Evolutionary conservation across 1,284 basidiomycete species (phyloP).

Genomic region (Microbotryomycetes sp.): DNA sequence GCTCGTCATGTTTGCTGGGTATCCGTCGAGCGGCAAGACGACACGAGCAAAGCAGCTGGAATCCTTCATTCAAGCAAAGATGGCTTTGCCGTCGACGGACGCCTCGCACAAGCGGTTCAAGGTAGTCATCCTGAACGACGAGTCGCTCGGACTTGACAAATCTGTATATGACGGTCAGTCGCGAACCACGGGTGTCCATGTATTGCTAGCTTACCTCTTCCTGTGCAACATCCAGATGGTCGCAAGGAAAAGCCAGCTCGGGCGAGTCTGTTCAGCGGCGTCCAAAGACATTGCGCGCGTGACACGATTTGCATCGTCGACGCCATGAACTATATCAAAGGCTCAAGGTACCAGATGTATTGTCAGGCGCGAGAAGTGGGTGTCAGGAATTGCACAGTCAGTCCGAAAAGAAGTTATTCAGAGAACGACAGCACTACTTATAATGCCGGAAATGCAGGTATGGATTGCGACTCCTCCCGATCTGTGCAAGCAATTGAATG

Average conservation of each 20-base stretch:
- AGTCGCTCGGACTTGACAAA: constrained; percentile 58
- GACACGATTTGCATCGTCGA: constrained; percentile 83
- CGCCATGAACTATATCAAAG: constrained; percentile 90
- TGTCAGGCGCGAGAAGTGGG: constrained; percentile 86
- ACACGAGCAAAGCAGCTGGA: constrained; percentile 62
- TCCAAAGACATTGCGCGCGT: constrained; percentile 63
- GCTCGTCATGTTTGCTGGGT: constrained; percentile 86
- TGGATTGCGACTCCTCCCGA: constrained; percentile 69
- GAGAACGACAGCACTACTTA: not conserved
- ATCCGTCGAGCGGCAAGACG: constrained; percentile 80
- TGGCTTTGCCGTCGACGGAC: constrained; percentile 44
- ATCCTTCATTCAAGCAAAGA: constrained; percentile 52
- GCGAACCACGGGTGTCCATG: too few species aligned
- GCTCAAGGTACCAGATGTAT: constrained; percentile 92
- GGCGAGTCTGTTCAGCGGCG: constrained; percentile 74
- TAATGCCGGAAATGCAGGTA: constrained; percentile 35
- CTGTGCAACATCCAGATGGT: too few species aligned
- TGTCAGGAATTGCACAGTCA: constrained; percentile 76
- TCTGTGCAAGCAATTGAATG: constrained; percentile 70
- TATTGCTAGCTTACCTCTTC: too few species aligned
- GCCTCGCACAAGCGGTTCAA: constrained; percentile 52
- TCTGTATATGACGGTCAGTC: constrained; percentile 65
- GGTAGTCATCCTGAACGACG: constrained; percentile 71
- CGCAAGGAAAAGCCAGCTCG: constrained; percentile 81
- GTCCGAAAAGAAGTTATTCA: too few species aligned